Conservation (phyloP, 1,139 yeast genomes). For the Yamadazyma kanchanaburiensis region DNA sequence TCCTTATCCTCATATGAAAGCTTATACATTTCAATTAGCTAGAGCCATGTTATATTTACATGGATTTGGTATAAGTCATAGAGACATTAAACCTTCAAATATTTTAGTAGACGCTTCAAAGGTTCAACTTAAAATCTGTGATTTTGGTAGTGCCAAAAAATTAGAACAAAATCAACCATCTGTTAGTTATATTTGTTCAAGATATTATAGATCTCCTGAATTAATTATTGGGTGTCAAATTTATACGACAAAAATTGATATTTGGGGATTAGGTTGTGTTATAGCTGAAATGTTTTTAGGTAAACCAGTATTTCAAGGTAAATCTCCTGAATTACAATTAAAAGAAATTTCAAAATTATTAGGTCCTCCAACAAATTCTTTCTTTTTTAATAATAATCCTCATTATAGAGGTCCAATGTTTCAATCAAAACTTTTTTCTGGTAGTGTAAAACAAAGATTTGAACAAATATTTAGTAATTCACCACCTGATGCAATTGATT, state of each 20-base stretch:
- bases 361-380: constrained; percentile 75
- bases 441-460: constrained; percentile 60
- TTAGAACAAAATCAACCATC: constrained; percentile 88
- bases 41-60: constrained; percentile 81
- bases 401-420: constrained; percentile 72
- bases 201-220: constrained; percentile 95
- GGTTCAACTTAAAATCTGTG: constrained; percentile 87
- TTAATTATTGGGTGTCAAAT: constrained; percentile 72
- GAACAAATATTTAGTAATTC: constrained; percentile 68
- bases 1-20: constrained; percentile 71
- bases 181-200: constrained; percentile 92
- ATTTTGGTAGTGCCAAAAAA: constrained; percentile 97
- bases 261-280: constrained; percentile 87
- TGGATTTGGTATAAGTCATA: constrained; percentile 74
- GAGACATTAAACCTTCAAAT: constrained; percentile 94
- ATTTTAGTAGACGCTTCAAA: constrained; percentile 80
- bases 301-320: constrained; percentile 79
- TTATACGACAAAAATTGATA: constrained; percentile 75
- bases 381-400: constrained; percentile 71
- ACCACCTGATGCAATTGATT: constrained; percentile 67
- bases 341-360: constrained; percentile 73
- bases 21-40: constrained; percentile 77
- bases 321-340: constrained; percentile 68
- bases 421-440: constrained; percentile 63
- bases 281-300: constrained; percentile 82